Evolutionary conservation across 495 filamentous ascomycete genomes (phyloP).

Genomic region (Talaromyces ruber): DNA sequence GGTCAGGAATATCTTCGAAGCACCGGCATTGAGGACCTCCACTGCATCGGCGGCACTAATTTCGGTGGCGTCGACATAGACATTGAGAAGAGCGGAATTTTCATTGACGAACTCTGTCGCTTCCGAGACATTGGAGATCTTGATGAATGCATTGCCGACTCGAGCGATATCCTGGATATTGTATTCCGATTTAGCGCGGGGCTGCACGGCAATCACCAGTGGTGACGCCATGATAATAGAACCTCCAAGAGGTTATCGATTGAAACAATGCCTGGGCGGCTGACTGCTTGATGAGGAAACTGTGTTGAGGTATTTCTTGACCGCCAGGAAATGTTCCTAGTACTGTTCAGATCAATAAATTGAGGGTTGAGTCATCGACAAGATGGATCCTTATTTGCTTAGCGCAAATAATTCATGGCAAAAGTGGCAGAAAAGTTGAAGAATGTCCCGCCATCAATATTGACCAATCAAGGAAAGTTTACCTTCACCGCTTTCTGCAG

Average conservation of each 20-base stretch:
- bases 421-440: not conserved
- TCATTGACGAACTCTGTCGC: conserved; percentile 59
- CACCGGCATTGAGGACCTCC: conserved; percentile 76
- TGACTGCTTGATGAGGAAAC: not conserved
- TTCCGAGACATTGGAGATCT: conserved; percentile 50
- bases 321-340: not conserved
- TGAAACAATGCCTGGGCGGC: not conserved
- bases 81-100: conserved; percentile 56
- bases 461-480: not conserved
- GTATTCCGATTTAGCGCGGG: not conserved
- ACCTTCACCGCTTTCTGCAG: not conserved
- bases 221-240: conserved; percentile 33
- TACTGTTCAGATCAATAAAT: not conserved
- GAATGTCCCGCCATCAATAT: not conserved
- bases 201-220: conserved; percentile 41
- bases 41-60: conserved; percentile 66
- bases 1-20: conserved; percentile 76
- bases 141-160: conserved; percentile 67
- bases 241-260: not conserved
- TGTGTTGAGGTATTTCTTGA: not conserved
- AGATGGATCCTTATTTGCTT: conserved; percentile 6
- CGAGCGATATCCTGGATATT: conserved; percentile 53
- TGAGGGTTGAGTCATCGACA: not conserved
- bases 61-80: conserved; percentile 68
- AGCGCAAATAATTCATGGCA: conserved; percentile 7